Evolutionary conservation across 2,329 filamentous ascomycete genomes (phyloP), one percentile per base, ranked within the genome.

Genomic region (Microdochium nivale): DNA sequence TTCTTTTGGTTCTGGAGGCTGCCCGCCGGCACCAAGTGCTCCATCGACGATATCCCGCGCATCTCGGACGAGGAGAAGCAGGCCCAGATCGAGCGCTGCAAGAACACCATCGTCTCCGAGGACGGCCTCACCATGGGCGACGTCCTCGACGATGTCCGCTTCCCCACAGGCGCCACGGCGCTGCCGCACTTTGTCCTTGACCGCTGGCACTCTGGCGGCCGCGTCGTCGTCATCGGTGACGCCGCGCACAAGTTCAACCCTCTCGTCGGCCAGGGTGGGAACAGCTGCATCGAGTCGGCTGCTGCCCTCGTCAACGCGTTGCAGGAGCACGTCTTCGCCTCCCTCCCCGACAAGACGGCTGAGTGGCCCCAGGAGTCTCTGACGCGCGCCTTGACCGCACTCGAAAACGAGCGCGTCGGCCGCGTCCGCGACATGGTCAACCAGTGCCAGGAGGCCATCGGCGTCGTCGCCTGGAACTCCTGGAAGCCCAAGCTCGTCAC

Each of bases 161-260:
- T 46, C 14, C 30, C 14, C 35, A 50, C 23, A 25, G 49, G 27
- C 2, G 49, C 43, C 16, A 50, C 49, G 21, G 37, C 37, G 14
- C 49, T 50, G 25, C 49, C 49, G 33, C 49, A 50, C 37, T 50
- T 50, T 50, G 49, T 50, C 25, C 35, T 50, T 24, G 25, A 43
- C 24, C 49, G 49, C 24, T 50, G 49, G 49, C 25, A 27, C 25
- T 30, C 19, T 13, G 49, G 49, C 24, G 24, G 49, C 0, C 14
- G 32, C n/a, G 25, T 50, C 5, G 49, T 50, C 11, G 14, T 44
- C 3, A 13, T 50, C 24, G 49, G 49, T 25, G 49, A 50, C 19
- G 35, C 49, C 2, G 49, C 49, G 33, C 49, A 50, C 37, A 50
- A 50, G 25, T 50, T 50, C 49, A 50, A 50, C 49, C 49, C 49